Evolutionary conservation across 192 early-diverging fungal genomes (phyloP), one percentile per base, ranked within the genome.

Genomic region (Mortierella antarctica): DNA sequence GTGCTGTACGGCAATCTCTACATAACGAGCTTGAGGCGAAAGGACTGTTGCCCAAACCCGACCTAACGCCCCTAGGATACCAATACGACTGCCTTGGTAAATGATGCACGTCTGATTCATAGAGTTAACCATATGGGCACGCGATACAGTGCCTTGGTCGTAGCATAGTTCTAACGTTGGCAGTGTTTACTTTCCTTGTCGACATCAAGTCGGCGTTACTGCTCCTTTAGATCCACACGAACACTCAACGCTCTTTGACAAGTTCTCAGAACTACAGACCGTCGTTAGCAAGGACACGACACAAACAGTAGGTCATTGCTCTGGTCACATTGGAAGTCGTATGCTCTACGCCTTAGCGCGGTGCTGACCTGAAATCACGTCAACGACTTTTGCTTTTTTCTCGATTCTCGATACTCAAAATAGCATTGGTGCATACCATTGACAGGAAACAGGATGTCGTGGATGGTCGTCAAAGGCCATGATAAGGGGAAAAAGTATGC

Each of bases 371-470:
- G 31, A 31, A 31, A 31, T 31, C 31, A 3, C 3, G 1, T 31
- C 31, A 31, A 31, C 31, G 39, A 67, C 45, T 1, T 63, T 18
- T 9, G 5, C 9, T 15, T 15, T 31, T n/a, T 67, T 17, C 46
- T 48, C 9, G 21, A 20, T 53, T 47, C 17, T 40, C 54, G 31
- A 1, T 20, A 50, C 31, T 31, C 31, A 31, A 31, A 31, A n/a
- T 66, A 74, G 73, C 62, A 67, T n/a, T 74, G 73, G 73, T 62
- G 57, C 14, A 74, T 74, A 10, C 64, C 73, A 39, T 18, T 74
- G 58, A 61, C 65, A 31, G 58, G 57, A 17, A 66, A 74, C 45
- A 52, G 57, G 10, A 55, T 67, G 3, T 61, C 58, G 31, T 74
- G 73, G 73, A 74, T 74, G 65, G 65, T 74, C 7, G 65, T 67